Evolutionary conservation across 23 red algal genomes (phyloP).

Genomic region (Cyanidium caldarium): DNA sequence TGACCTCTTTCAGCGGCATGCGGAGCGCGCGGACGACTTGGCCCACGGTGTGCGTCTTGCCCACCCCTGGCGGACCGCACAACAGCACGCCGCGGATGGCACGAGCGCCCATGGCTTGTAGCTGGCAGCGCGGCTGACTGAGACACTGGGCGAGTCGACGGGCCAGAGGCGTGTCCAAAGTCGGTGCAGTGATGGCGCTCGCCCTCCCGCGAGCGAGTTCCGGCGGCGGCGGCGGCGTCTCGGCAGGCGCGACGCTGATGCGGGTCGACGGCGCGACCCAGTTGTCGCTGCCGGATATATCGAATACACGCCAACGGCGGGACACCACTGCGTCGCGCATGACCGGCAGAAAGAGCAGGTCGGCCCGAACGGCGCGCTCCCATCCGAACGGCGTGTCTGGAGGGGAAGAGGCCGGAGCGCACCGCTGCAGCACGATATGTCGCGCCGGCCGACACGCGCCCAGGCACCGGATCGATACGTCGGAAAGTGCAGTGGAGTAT

Average conservation of each 20-base stretch:
- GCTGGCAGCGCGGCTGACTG: not conserved
- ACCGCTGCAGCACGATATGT: too few relatives aligned
- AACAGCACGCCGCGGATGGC: conserved; percentile 18
- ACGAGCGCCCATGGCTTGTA: not conserved
- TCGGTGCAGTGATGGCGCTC: not conserved
- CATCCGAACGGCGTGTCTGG: too few relatives aligned
- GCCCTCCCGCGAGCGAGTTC: not conserved
- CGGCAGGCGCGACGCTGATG: not conserved
- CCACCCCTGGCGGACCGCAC: conserved; percentile 59
- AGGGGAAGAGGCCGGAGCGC: too few relatives aligned
- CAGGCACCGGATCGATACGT: too few relatives aligned
- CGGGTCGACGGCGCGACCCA: not conserved
- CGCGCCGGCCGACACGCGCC: too few relatives aligned
- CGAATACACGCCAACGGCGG: not conserved
- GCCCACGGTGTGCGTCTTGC: conserved; percentile 37
- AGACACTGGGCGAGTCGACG: not conserved
- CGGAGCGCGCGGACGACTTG: not conserved
- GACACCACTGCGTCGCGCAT: not conserved
- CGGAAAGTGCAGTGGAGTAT: too few relatives aligned
- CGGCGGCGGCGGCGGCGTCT: not conserved
- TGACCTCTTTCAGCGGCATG: not conserved
- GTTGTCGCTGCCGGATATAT: not conserved
- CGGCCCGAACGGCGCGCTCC: too few relatives aligned
- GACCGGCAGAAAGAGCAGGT: not conserved
- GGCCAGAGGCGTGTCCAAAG: not conserved